These are phyloP conservation scores for Dictyostelium intermedium DNA, from an alignment of 78 protist species.

Conservation along the genomic window DNA sequence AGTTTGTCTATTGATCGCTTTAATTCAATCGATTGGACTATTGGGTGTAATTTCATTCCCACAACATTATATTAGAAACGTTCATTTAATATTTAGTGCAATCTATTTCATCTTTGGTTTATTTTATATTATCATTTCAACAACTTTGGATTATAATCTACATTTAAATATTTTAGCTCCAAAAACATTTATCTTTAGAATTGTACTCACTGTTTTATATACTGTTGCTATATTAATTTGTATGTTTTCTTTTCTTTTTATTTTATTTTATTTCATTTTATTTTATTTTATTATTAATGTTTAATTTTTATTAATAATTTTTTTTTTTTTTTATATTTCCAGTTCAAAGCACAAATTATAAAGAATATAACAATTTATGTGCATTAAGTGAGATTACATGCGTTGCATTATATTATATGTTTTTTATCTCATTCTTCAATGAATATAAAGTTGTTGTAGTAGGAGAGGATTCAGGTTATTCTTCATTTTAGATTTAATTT, in stretches of 20 bases:
- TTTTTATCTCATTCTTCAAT: not conserved
- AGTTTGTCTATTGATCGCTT: not conserved
- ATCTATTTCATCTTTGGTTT: not conserved
- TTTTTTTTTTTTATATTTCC: not conserved
- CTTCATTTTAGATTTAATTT: not conserved
- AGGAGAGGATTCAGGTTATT: not conserved
- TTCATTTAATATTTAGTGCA: not conserved
- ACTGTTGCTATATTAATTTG: not conserved
- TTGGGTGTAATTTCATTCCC: not conserved
- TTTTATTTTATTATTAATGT: not conserved
- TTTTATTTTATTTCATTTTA: too few species aligned
- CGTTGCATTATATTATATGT: not conserved
- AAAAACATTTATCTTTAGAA: not conserved
- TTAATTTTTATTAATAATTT: not conserved
- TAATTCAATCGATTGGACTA: slow-evolving; percentile 1
- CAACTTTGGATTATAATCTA: not conserved
- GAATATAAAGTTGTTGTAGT: not conserved
- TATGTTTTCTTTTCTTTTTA: too few species aligned
- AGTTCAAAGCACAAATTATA: slow-evolving; percentile 1
- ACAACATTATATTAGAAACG: not conserved
- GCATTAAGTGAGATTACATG: not conserved
- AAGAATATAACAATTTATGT: not conserved
- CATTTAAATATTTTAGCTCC: not conserved
- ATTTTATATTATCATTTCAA: not conserved
- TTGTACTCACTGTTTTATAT: not conserved